These are phyloP conservation scores for Penicillium robsamsonii DNA, from an alignment of 495 filamentous ascomycete species.

Conservation along the genomic window DNA sequence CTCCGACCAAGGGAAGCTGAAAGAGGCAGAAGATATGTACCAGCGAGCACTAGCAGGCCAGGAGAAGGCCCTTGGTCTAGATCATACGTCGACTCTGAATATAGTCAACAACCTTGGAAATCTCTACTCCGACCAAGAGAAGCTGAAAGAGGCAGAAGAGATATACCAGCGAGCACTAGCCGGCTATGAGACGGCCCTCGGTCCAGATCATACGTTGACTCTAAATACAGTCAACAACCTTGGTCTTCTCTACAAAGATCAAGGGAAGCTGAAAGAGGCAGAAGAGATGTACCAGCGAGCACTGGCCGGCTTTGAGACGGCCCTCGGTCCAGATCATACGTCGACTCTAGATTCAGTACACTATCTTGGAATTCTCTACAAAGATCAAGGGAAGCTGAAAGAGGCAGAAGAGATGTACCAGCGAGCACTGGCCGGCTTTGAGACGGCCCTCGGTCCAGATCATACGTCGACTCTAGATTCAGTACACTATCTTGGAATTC, in stretches of 20 bases:
- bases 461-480: constrained; percentile 35
- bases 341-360: constrained; percentile 16
- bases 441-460: constrained; percentile 37
- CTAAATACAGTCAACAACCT: constrained; percentile 38
- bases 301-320: constrained; percentile 32
- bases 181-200: constrained; percentile 31
- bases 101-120: constrained; percentile 37
- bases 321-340: constrained; percentile 25
- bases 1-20: constrained; percentile 27
- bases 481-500: constrained; percentile 31
- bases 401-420: constrained; percentile 41
- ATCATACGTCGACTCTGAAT: too few species aligned
- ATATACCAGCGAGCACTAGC: constrained; percentile 33
- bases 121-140: constrained; percentile 33
- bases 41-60: too few species aligned
- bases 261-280: constrained; percentile 36
- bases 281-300: constrained; percentile 30
- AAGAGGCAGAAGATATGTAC: too few species aligned
- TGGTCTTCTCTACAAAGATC: constrained; percentile 23
- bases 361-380: constrained; percentile 38
- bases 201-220: constrained; percentile 33
- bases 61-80: too few species aligned
- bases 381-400: constrained; percentile 33
- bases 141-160: constrained; percentile 33
- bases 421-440: constrained; percentile 26